Evolutionary conservation across 2,329 filamentous ascomycete genomes (phyloP), one percentile per base, ranked within the genome.

Genomic region (Penicillium verrucosum): DNA sequence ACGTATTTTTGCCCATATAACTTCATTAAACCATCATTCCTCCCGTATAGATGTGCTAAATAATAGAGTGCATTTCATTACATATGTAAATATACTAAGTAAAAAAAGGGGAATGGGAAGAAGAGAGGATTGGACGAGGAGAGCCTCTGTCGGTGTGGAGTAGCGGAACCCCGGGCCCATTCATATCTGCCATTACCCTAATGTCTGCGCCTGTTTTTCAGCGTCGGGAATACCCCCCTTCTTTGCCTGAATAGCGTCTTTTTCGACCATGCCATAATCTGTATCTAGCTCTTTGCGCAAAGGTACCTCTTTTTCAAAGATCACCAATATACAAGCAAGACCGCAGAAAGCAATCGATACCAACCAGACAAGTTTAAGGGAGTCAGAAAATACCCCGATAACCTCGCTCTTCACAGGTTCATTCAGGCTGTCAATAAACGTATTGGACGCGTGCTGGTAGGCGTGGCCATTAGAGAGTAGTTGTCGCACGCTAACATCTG

Each of bases 251-350:
- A 42, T 42, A n/a, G 3, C 9, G 23, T 30, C 46, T 3, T 49
- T 40, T 29, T 30, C 46, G 11, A n/a, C 1, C 34, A 49, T 40
- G 5, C 46, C 46, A 49, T 49, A 49, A 11, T 49, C 46, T 14
- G 46, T 49, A n/a, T 49, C 46, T 40, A 40, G 46, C 46, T 49
- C 46, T n/a, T 49, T 18, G 14, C 36, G 46, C 46, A 49, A 49
- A 49, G 34, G 36, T 8, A 49, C 21, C 23, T 49, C 46, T 21
- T 49, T 49, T 30, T 49, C 46, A n/a, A 49, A 21, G 27, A 49
- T 9, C 25, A 40, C 46, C 25, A 40, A 8, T 49, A 49, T 40
- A 30, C 36, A 49, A 49, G 46, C 46, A 49, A 49, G 46, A 40
- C 46, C 46, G n/a, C 36, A 49, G 32, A 49, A 49, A 49, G 34